Evolutionary conservation across 305 asterid genomes (phyloP).

Genomic region (Fraxinus latifolia): DNA sequence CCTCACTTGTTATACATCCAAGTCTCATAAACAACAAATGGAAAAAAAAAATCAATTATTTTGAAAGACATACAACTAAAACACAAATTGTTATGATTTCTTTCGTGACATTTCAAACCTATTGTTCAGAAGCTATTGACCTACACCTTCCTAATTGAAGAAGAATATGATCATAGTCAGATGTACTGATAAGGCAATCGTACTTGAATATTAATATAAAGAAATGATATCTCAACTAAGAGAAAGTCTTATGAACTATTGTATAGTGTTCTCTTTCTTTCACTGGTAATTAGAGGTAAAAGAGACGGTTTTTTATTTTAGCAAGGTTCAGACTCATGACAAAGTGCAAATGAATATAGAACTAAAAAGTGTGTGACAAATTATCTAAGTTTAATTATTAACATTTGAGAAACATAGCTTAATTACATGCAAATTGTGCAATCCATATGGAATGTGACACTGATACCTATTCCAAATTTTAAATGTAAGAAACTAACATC

Average conservation of each 20-base stretch:
- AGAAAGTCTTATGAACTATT: background rate
- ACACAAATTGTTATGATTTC: background rate
- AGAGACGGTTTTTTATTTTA: background rate
- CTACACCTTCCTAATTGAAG: background rate
- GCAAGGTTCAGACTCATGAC: conserved; percentile 8
- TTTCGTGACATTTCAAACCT: background rate
- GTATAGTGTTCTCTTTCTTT: background rate
- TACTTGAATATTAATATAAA: background rate
- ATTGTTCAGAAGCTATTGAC: background rate
- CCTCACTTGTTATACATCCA: background rate
- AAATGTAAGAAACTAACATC: conserved; percentile 50
- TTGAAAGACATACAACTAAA: background rate
- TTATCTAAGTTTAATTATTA: background rate
- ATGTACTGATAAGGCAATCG: background rate
- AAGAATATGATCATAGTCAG: conserved; percentile 7
- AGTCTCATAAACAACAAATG: conserved; percentile 6
- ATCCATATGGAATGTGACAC: background rate
- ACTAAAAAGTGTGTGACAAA: background rate
- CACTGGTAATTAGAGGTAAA: background rate
- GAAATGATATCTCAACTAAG: background rate
- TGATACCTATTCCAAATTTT: conserved; percentile 1
- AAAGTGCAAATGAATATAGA: conserved; percentile 2
- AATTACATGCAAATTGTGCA: conserved; percentile 12
- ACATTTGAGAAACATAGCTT: conserved; percentile 21
- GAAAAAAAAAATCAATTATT: background rate